A percentile compares a stretch with the other conserved stretches of the same genome.
These are phyloP conservation scores for Diplodia intermedia DNA, from an alignment of 2,329 filamentous ascomycete species.

Conservation along the genomic window DNA sequence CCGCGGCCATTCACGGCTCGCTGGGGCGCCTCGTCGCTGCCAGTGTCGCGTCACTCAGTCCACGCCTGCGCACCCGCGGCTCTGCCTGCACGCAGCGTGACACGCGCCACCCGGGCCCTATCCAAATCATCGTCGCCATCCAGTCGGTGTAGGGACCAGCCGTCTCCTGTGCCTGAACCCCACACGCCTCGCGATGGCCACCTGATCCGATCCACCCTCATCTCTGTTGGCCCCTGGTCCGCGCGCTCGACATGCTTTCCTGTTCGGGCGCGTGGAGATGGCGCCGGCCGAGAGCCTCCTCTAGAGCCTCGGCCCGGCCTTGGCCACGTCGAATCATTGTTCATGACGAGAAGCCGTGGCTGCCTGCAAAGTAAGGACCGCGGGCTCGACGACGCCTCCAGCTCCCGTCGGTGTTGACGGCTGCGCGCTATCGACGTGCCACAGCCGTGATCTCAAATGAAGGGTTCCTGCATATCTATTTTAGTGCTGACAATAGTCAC, in stretches of 20 bases:
- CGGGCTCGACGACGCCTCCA: conserved; percentile 5
- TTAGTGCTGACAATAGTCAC: conserved; percentile 26
- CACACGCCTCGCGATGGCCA: conserved; percentile 10
- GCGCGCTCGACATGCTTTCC: conserved; percentile 1
- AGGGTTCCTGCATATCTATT: conserved; percentile 31
- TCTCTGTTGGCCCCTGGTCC: neutral
- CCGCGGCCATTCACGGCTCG: conserved; percentile 22
- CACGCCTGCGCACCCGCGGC: neutral
- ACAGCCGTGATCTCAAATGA: conserved; percentile 18
- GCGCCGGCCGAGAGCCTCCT: neutral
- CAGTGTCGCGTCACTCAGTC: conserved; percentile 1
- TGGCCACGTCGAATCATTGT: neutral
- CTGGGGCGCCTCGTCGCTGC: neutral
- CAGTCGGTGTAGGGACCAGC: neutral
- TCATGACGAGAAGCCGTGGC: neutral
- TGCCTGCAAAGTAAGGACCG: neutral
- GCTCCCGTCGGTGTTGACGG: conserved; percentile 17
- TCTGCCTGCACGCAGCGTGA: conserved; percentile 7
- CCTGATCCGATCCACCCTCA: conserved; percentile 1
- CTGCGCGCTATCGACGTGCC: conserved; percentile 18
- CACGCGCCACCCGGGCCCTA: neutral
- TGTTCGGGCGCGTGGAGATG: neutral
- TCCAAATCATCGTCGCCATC: neutral
- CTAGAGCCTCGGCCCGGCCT: conserved; percentile 1
- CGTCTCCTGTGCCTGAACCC: conserved; percentile 23